phyloP scores from a whole-genome alignment of 2,329 filamentous ascomycete species.

The Elsinoe ampelina region DNA sequence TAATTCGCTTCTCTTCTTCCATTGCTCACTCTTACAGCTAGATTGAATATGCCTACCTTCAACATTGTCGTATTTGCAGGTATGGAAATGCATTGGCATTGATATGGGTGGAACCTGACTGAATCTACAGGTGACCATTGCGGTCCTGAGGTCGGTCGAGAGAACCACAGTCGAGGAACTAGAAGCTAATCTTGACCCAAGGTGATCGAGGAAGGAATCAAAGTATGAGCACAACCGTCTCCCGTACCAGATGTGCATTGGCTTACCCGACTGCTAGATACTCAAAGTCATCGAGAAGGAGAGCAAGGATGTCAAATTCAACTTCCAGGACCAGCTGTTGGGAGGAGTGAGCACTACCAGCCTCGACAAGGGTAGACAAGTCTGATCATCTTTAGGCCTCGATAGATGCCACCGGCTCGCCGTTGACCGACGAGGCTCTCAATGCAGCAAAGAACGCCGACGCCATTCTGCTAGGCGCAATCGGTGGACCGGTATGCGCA shows the following conservation, averaged over 20 bases:
- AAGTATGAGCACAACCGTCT: slow-evolving; percentile 45
- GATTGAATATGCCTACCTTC: slow-evolving; percentile 52
- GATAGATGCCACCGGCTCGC: slow-evolving; percentile 69
- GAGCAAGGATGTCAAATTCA: slow-evolving; percentile 67
- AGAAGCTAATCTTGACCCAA: slow-evolving; percentile 30
- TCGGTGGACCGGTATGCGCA: slow-evolving; percentile 68
- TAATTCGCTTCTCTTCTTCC: background rate
- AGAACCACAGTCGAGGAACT: background rate
- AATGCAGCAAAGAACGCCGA: slow-evolving; percentile 74
- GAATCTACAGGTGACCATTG: slow-evolving; percentile 54
- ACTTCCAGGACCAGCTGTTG: slow-evolving; percentile 80
- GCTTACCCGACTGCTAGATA: slow-evolving; percentile 45
- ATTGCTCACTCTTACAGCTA: background rate
- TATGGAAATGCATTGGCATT: slow-evolving; percentile 14
- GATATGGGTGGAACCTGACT: slow-evolving; percentile 12
- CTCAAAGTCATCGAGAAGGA: slow-evolving; percentile 68
- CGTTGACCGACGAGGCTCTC: slow-evolving; percentile 77
- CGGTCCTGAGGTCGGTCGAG: slow-evolving; percentile 63
- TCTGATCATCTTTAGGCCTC: slow-evolving; percentile 53
- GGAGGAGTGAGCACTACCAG: slow-evolving; percentile 63
- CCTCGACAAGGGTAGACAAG: slow-evolving; percentile 11
- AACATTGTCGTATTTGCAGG: slow-evolving; percentile 75
- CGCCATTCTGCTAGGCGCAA: slow-evolving; percentile 84
- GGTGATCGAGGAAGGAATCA: slow-evolving; percentile 78
- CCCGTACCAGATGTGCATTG: background rate